Base-by-base conservation (phyloP, 164 flowering plant species). In the Malania oleifera region DNA sequence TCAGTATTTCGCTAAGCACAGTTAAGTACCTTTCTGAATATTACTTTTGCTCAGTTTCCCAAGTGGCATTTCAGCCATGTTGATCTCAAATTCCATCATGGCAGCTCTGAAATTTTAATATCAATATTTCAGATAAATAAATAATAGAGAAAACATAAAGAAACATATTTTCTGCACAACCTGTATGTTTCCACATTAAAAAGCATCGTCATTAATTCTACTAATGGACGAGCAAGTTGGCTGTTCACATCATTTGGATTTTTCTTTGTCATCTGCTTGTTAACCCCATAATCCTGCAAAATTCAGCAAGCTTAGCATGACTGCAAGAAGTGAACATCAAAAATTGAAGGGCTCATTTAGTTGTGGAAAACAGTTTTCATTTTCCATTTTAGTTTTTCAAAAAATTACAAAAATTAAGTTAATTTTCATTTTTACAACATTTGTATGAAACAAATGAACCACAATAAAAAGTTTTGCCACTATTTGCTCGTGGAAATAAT, bases 41-140 rank as follows among this genome's bases (percentile, higher is more conserved):
- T 91, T 91, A 52, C 69, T 79, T 77, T 82, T 91, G 78, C 99
- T 95, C 60, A 95, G 82, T 65, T 89, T 95, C 59, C 97, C 99
- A 66, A 91, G 96, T 5, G 99, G 99, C 98, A 95, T 95, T 74
- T 95, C 96, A 25, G 91, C 74, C 96, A 95, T 74, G 70, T 95
- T 89, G 52, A 95, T 91, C 77, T 95, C 82, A 64, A 95, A 95
- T 51, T 91, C 99, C 93, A 88, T 76, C 96, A 95, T 87, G 38
- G 99, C 97, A 74, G 91, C 83, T 77, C 99, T 91, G 85, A 61
- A 63, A 58, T 47, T 6, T 47, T 25, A 57, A 24, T 24, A 39
- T 26, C 40, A 60, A 23, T 20, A 6, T 24, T 54, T 63, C 28
- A 63, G 50, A 24, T 27, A 19, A n/a, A 46, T 22, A 9, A 52